These are phyloP conservation scores for Piper longum DNA, from an alignment of 164 flowering plant genomes.

Conservation along the genomic window DNA sequence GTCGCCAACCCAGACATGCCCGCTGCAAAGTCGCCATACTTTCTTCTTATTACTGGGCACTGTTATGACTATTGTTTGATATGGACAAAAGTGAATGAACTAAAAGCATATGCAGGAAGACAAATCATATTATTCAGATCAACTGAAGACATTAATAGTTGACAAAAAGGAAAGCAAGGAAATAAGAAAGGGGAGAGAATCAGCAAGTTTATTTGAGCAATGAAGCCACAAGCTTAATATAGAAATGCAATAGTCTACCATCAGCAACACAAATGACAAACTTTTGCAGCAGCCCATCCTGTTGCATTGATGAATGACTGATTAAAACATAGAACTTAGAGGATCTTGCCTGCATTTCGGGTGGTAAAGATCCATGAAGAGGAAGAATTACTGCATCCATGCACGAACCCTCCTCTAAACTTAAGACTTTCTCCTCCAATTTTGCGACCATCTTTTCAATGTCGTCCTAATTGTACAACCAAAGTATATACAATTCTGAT, in stretches of 20 bases:
- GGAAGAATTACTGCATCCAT: constrained; percentile 93
- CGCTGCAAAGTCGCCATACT: too few species aligned
- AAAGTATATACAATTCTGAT: background rate
- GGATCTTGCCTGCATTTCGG: constrained; percentile 77
- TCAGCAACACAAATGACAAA: too few species aligned
- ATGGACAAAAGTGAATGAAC: background rate
- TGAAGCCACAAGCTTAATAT: too few species aligned
- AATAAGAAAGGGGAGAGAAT: too few species aligned
- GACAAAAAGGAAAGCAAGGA: too few species aligned
- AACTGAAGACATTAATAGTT: too few species aligned
- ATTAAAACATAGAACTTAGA: background rate
- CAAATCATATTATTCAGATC: background rate
- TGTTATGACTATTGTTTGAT: too few species aligned
- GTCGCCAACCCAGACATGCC: too few species aligned
- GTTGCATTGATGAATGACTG: background rate
- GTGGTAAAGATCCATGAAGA: constrained; percentile 93
- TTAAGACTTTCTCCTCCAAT: constrained; percentile 68
- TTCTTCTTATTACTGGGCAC: too few species aligned
- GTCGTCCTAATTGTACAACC: constrained; percentile 46
- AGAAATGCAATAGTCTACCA: too few species aligned
- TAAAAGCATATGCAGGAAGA: background rate
- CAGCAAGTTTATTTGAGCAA: too few species aligned
- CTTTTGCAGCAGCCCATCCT: background rate
- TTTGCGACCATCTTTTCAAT: constrained; percentile 71
- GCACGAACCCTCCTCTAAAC: constrained; percentile 55